Base-by-base conservation (phyloP, 257 asterid genomes). In the Cynanchum wilfordii region DNA sequence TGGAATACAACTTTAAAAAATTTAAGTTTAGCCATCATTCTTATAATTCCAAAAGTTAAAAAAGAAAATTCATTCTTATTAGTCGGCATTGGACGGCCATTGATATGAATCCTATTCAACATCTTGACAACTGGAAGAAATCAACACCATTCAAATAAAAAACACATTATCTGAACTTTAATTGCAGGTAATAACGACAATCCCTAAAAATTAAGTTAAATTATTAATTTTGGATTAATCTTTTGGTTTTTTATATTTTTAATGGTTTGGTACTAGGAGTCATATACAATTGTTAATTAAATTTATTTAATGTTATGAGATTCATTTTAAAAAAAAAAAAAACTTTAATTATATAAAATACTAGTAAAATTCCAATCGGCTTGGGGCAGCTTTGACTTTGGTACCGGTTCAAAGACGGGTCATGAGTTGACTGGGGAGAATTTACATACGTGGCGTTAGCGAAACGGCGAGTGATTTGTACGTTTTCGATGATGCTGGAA, bases 361-460 rank as follows among this genome's bases (percentile, higher is more conserved):
- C 38, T 33, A 2, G 38, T 33, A 33, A 5, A 50, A 50, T 50
- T 50, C 55, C 55, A 20, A 10, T n/a, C n/a, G 11, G 2, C n/a
- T 2, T 51, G 57, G 24, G 11, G 2, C 71, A 5, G 36, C 38
- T n/a, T 66, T 66, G 71, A 66, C 56, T 42, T 66, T 44, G 0
- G 9, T 20, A 3, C 8, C 27, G 17, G 5, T 30, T 11, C 49
- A 62, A 52, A 10, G 63, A 25, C 63, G 72, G 64, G 66, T 74
- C 72, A 54, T 10, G 47, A 66, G 55, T 68, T 56, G 73, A 68
- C 78, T 20, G 42, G 36, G 29, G 42, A 2, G 47, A 8, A 1
- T 4, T 27, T 44, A 0, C 7, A 30, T 57, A 29, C 74, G 69
- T 75, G 74, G 52, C 78, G 78, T 68, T 69, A 22, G 38, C 54